These are phyloP conservation scores for Suillus paluster DNA, from an alignment of 768 basidiomycete genomes.

Conservation along the genomic window DNA sequence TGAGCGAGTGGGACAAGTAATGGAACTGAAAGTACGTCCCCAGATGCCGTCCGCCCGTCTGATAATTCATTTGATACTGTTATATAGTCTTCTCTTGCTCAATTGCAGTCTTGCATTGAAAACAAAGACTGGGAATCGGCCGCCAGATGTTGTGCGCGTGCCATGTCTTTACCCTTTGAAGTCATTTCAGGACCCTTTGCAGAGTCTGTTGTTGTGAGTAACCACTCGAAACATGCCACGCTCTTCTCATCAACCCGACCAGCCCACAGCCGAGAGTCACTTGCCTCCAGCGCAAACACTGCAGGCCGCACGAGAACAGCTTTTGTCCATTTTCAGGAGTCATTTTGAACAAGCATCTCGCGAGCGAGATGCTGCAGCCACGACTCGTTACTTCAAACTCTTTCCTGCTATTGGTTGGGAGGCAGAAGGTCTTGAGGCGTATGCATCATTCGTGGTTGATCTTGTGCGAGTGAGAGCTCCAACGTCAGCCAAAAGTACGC, in stretches of 20 bases:
- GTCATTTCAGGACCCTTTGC: conserved; percentile 87
- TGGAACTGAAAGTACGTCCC: conserved; percentile 85
- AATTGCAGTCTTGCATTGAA: conserved; percentile 65
- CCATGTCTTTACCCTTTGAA: conserved; percentile 80
- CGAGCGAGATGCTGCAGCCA: conserved; percentile 81
- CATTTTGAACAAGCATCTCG: conserved; percentile 84
- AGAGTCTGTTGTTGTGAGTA: conserved; percentile 82
- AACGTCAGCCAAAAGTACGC: conserved; percentile 79
- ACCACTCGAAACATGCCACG: background rate
- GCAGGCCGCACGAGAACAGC: conserved; percentile 68
- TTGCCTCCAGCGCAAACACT: conserved; percentile 86
- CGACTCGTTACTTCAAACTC: conserved; percentile 94
- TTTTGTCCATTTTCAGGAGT: conserved; percentile 77
- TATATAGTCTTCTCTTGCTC: conserved; percentile 65
- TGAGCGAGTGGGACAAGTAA: conserved; percentile 91
- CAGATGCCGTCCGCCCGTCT: conserved; percentile 36
- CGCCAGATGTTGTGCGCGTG: conserved; percentile 86
- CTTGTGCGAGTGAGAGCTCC: conserved; percentile 81
- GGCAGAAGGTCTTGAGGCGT: conserved; percentile 86
- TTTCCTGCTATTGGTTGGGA: conserved; percentile 98
- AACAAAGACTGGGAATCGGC: conserved; percentile 95
- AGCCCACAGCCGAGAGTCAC: conserved; percentile 93
- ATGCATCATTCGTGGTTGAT: conserved; percentile 91
- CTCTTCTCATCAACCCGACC: conserved; percentile 10
- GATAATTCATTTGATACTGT: conserved; percentile 24